Conservation (phyloP, 1,284 basidiomycete genomes). For the Rhodotorula sp. region DNA sequence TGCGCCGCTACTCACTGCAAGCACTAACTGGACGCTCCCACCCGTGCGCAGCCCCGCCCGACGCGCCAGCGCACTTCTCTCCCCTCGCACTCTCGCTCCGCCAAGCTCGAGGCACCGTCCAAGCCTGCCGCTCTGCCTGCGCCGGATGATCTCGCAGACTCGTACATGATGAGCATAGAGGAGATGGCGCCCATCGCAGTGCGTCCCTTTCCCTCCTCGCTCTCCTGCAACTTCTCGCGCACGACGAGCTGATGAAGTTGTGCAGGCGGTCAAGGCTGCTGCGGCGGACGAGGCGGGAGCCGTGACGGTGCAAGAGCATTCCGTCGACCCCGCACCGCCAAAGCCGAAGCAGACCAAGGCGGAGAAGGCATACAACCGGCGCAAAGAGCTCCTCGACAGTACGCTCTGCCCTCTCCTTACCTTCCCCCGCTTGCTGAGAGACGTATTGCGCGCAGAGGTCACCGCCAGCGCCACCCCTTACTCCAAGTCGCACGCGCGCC, state of each 20-base stretch:
- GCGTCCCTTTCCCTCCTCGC: background rate
- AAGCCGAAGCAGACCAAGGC: constrained; percentile 60
- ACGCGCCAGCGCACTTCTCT: constrained; percentile 29
- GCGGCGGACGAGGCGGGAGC: background rate
- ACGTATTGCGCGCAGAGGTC: constrained; percentile 56
- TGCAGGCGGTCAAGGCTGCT: constrained; percentile 14
- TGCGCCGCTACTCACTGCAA: too few species aligned
- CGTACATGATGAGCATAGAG: constrained; percentile 23
- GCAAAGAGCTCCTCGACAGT: constrained; percentile 70
- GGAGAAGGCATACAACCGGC: constrained; percentile 66
- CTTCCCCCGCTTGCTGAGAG: constrained; percentile 10
- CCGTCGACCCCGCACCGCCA: background rate
- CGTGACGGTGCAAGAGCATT: background rate
- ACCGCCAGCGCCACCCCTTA: constrained; percentile 61
- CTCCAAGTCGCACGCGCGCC: constrained; percentile 71
- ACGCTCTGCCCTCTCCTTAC: constrained; percentile 30
- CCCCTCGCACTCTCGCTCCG: constrained; percentile 28
- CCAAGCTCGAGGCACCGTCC: background rate
- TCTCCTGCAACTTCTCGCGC: too few species aligned
- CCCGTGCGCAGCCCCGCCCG: constrained; percentile 27
- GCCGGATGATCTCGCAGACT: constrained; percentile 23
- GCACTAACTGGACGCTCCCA: background rate
- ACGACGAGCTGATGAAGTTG: background rate
- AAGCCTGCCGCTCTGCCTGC: constrained; percentile 3
- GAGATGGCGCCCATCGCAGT: constrained; percentile 27